phyloP scores from a whole-genome alignment of 441 rosid species.

The Flueggea neowawraea region DNA sequence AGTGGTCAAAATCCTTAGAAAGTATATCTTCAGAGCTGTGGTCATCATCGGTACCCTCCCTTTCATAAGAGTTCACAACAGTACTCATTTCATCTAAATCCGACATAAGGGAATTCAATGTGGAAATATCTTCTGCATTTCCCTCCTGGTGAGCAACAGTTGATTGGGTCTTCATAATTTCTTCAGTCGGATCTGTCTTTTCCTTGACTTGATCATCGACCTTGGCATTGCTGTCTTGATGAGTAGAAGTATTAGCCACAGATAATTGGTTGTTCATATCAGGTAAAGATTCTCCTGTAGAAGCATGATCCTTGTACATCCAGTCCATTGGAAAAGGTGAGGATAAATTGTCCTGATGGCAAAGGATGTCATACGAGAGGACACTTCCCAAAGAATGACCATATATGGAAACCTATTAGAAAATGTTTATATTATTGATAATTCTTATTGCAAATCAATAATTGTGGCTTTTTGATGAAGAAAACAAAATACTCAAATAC shows the following conservation, averaged over 20 bases:
- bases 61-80: constrained; percentile 25
- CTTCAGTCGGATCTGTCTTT: constrained; percentile 27
- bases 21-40: constrained; percentile 17
- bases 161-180: constrained; percentile 24
- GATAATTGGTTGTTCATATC: constrained; percentile 28
- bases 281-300: background rate
- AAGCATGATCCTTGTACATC: constrained; percentile 50
- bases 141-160: constrained; percentile 23
- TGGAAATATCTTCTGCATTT: constrained; percentile 23
- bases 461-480: constrained; percentile 16
- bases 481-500: constrained; percentile 35
- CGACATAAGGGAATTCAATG: constrained; percentile 23
- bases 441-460: background rate
- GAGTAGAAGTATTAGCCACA: constrained; percentile 22
- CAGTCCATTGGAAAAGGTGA: constrained; percentile 88
- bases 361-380: constrained; percentile 91
- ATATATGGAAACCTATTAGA: constrained; percentile 71
- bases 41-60: constrained; percentile 27
- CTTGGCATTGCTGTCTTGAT: constrained; percentile 26
- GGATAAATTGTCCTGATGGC: constrained; percentile 89
- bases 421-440: constrained; percentile 13
- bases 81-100: constrained; percentile 19
- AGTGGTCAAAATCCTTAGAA: constrained; percentile 22
- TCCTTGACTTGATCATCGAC: constrained; percentile 24
- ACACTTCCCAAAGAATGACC: constrained; percentile 99